These are phyloP conservation scores for Paratinospora sagittata DNA, from an alignment of 164 flowering plant species.

Conservation along the genomic window DNA sequence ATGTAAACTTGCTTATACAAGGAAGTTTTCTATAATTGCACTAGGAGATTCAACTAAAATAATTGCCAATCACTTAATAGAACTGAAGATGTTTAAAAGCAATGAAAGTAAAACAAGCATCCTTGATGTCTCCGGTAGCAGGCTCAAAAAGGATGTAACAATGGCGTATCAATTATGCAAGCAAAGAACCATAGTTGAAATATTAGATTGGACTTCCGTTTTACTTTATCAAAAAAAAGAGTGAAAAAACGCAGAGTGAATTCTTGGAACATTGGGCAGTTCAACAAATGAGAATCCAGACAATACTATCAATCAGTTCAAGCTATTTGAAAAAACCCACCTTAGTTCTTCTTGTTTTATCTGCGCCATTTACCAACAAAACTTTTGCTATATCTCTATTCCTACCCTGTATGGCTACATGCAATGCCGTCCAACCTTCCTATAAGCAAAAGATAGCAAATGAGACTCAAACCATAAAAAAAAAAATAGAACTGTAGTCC, in stretches of 20 bases:
- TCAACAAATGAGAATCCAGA: conserved; percentile 1
- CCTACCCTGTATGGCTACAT: conserved; percentile 78
- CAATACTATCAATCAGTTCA: not conserved
- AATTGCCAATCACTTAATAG: not conserved
- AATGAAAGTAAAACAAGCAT: not conserved
- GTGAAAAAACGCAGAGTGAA: no score
- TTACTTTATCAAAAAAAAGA: no score
- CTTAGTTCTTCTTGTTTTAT: conserved; percentile 68
- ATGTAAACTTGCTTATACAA: no score
- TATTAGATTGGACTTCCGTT: no score
- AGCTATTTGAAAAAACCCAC: conserved; percentile 24
- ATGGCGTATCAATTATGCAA: not conserved
- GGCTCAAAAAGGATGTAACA: not conserved
- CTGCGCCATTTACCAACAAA: conserved; percentile 83
- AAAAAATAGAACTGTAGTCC: not conserved
- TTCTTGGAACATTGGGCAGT: not conserved
- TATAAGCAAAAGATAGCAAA: conserved; percentile 23
- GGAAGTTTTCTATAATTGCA: no score
- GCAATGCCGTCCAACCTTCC: conserved; percentile 99
- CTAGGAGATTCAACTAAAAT: no score
- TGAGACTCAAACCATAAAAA: not conserved
- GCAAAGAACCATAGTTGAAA: no score
- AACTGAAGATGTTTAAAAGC: not conserved
- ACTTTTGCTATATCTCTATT: conserved; percentile 75
- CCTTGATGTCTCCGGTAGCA: not conserved